A percentile compares a stretch with the other conserved stretches of the same genome.
Conservation (phyloP, 2,329 filamentous ascomycete genomes). For the Delphinella strobiligena region DNA sequence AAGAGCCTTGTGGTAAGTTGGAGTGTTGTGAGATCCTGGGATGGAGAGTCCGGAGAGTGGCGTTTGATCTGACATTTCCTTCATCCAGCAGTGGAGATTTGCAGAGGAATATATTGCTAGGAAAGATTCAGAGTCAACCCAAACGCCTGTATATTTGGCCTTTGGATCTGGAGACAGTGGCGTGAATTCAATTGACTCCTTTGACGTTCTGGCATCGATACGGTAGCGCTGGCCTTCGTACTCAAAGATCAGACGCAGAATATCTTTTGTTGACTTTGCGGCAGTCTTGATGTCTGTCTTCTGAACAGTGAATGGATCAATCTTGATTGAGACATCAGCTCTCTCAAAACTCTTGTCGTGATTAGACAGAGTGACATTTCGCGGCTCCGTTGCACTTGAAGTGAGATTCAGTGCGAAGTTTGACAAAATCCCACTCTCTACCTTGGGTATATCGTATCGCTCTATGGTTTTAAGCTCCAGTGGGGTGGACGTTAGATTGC, state of each 20-base stretch:
- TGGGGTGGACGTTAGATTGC: slow-evolving; percentile 67
- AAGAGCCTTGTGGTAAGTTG: slow-evolving; percentile 70
- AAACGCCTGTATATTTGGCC: slow-evolving; percentile 30
- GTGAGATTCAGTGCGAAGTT: slow-evolving; percentile 30
- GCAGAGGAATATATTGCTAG: slow-evolving; percentile 58
- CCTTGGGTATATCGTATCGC: slow-evolving; percentile 51
- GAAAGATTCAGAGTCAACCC: slow-evolving; percentile 25
- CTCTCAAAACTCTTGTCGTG: slow-evolving; percentile 50
- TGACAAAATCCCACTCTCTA: slow-evolving; percentile 23
- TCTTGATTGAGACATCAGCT: slow-evolving; percentile 48
- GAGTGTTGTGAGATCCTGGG: slow-evolving; percentile 90
- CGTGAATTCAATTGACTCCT: slow-evolving; percentile 24
- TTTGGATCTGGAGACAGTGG: slow-evolving; percentile 27
- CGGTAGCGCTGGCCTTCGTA: slow-evolving; percentile 52
- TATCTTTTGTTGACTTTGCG: slow-evolving; percentile 45
- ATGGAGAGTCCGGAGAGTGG: slow-evolving; percentile 75
- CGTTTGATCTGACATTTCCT: slow-evolving; percentile 55
- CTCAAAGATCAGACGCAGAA: slow-evolving; percentile 64
- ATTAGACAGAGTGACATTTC: slow-evolving; percentile 26
- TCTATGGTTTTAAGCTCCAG: slow-evolving; percentile 63
- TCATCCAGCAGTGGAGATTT: slow-evolving; percentile 69
- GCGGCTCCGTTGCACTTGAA: slow-evolving; percentile 21
- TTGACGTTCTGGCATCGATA: slow-evolving; percentile 55
- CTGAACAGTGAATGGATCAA: slow-evolving; percentile 57
- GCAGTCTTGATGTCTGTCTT: slow-evolving; percentile 50